Evolutionary conservation across 1,284 basidiomycete genomes (phyloP).

Genomic region (Apiotrichum porosum): DNA sequence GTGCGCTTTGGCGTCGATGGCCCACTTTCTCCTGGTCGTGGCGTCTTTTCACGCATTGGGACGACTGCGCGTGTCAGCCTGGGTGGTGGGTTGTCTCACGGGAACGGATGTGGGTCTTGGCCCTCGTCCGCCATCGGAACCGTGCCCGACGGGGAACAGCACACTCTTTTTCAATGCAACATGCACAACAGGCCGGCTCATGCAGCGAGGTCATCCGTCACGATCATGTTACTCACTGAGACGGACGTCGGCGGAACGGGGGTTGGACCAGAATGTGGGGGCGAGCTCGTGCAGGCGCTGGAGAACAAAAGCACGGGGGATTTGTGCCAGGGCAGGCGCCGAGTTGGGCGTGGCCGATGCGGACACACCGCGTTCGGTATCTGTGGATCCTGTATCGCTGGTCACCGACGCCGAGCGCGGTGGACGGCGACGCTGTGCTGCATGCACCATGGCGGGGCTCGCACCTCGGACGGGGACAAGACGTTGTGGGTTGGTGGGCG

Average conservation of each 20-base stretch:
- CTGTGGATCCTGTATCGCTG: neutral
- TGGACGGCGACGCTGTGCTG: neutral
- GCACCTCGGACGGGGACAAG: too few species aligned
- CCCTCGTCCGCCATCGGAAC: too few species aligned
- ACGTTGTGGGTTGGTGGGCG: too few species aligned
- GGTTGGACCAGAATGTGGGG: constrained; percentile 35
- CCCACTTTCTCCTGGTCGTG: neutral
- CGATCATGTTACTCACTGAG: constrained; percentile 34
- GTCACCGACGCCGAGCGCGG: neutral
- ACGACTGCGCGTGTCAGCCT: constrained; percentile 1
- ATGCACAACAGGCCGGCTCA: too few species aligned
- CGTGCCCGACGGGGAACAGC: too few species aligned
- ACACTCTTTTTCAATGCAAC: too few species aligned
- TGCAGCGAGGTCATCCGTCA: too few species aligned
- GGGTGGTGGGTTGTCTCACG: too few species aligned
- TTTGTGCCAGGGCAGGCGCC: constrained; percentile 17
- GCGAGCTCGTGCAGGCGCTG: constrained; percentile 37
- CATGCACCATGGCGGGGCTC: too few species aligned
- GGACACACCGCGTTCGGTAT: neutral
- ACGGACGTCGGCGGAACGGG: constrained; percentile 36
- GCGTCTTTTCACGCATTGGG: neutral
- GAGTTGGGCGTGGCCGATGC: constrained; percentile 1
- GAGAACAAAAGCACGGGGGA: constrained; percentile 36
- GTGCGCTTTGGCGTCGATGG: neutral
- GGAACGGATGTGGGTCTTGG: too few species aligned